phyloP scores from a whole-genome alignment of 495 filamentous ascomycete species.

The Parmelia sp. region DNA sequence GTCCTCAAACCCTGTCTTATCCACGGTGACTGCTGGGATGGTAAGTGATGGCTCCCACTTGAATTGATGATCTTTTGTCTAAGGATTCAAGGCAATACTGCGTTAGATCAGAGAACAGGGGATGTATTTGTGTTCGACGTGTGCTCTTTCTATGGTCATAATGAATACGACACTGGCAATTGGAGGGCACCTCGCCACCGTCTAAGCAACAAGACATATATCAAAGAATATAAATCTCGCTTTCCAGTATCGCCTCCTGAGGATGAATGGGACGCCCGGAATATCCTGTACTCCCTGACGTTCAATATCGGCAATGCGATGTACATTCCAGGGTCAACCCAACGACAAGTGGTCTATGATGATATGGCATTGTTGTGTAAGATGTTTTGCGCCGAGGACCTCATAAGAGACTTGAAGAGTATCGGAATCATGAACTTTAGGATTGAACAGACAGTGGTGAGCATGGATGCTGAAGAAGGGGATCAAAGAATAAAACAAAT shows the following conservation, averaged over 20 bases:
- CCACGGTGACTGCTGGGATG: conserved; percentile 45
- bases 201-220: conserved; percentile 27
- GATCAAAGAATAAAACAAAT: no score
- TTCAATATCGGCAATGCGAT: conserved; percentile 25
- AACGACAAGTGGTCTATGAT: conserved; percentile 17
- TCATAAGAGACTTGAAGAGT: conserved; percentile 9
- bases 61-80: background rate
- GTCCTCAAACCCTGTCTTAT: conserved; percentile 38
- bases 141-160: conserved; percentile 43
- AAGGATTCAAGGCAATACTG: conserved; percentile 33
- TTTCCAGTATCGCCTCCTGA: conserved; percentile 27
- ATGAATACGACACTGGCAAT: conserved; percentile 34
- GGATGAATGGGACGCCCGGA: conserved; percentile 29
- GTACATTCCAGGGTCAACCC: conserved; percentile 21
- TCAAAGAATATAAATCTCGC: conserved; percentile 23
- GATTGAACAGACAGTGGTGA: background rate
- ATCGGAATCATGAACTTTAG: background rate
- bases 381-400: conserved; percentile 12
- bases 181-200: conserved; percentile 27
- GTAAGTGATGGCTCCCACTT: conserved; percentile 6
- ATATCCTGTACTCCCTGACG: conserved; percentile 28
- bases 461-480: background rate
- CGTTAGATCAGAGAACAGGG: conserved; percentile 31
- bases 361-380: conserved; percentile 15
- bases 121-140: conserved; percentile 43